A percentile compares a stretch with the other conserved stretches of the same genome.
phyloP scores from a whole-genome alignment of 2,329 filamentous ascomycete genomes.

The Bertia moriformis region DNA sequence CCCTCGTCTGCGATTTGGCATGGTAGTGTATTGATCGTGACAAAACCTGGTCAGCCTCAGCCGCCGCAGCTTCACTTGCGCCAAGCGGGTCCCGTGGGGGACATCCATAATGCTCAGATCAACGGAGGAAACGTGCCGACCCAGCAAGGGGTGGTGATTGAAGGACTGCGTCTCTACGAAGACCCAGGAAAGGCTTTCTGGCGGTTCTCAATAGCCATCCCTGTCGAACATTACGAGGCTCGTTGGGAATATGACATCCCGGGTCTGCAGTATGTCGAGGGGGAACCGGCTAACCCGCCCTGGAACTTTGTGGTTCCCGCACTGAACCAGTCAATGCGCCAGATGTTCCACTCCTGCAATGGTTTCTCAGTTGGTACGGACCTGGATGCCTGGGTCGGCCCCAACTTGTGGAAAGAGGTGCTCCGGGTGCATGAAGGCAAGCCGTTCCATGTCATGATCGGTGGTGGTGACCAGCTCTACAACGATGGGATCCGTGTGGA shows the following conservation, averaged over 20 bases:
- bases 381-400: conserved; percentile 72
- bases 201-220: conserved; percentile 72
- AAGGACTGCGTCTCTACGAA: conserved; percentile 47
- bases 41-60: conserved; percentile 50
- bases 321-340: conserved; percentile 75
- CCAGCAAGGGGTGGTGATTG: conserved; percentile 24
- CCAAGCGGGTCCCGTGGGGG: conserved; percentile 26
- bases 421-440: conserved; percentile 62
- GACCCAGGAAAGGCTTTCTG: conserved; percentile 69
- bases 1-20: conserved; percentile 39
- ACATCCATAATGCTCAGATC: conserved; percentile 13
- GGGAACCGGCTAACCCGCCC: conserved; percentile 35
- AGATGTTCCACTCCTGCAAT: conserved; percentile 98
- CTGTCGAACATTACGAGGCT: conserved; percentile 55
- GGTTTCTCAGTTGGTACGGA: conserved; percentile 85
- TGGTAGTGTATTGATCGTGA: conserved; percentile 75
- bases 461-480: conserved; percentile 91
- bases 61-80: conserved; percentile 43
- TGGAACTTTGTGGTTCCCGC: conserved; percentile 79
- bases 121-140: conserved; percentile 32
- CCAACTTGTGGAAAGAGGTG: conserved; percentile 92
- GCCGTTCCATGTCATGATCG: conserved; percentile 91
- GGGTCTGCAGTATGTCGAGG: conserved; percentile 46
- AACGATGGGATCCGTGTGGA: conserved; percentile 82
- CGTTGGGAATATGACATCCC: conserved; percentile 64